Conservation (phyloP, 1,284 basidiomycete species). For the Malassezia globosa region DNA sequence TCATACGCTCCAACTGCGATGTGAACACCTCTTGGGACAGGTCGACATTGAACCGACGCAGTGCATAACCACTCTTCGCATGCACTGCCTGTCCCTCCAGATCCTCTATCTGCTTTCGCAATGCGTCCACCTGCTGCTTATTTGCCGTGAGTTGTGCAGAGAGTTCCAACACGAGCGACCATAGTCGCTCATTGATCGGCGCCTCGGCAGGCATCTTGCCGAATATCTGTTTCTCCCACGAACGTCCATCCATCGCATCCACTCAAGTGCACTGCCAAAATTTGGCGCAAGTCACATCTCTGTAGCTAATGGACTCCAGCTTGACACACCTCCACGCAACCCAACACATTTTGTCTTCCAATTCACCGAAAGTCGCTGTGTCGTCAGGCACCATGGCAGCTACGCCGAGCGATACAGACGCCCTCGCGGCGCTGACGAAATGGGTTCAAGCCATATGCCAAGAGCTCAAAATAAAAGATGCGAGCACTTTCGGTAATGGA, state of each 20-base stretch:
- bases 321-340: no score
- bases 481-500: background rate
- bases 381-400: background rate
- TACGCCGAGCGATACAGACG: conserved; percentile 1
- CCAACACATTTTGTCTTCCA: no score
- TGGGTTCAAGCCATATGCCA: conserved; percentile 4
- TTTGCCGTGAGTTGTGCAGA: conserved; percentile 66
- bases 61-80: conserved; percentile 63
- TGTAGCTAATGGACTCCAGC: no score
- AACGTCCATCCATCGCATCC: no score
- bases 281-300: no score
- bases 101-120: conserved; percentile 55
- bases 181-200: conserved; percentile 37
- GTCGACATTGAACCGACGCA: conserved; percentile 86
- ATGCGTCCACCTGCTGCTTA: conserved; percentile 61
- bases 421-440: conserved; percentile 6
- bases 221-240: no score
- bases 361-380: background rate
- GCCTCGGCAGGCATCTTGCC: conserved; percentile 23
- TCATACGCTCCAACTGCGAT: conserved; percentile 77
- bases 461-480: background rate
- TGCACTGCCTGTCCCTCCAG: conserved; percentile 58
- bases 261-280: no score
- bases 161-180: conserved; percentile 42
- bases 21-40: conserved; percentile 86